A percentile compares a stretch with the other conserved stretches of the same genome.
These are phyloP conservation scores for Sesbania bispinosa DNA, from an alignment of 306 rosid genomes.

Conservation along the genomic window DNA sequence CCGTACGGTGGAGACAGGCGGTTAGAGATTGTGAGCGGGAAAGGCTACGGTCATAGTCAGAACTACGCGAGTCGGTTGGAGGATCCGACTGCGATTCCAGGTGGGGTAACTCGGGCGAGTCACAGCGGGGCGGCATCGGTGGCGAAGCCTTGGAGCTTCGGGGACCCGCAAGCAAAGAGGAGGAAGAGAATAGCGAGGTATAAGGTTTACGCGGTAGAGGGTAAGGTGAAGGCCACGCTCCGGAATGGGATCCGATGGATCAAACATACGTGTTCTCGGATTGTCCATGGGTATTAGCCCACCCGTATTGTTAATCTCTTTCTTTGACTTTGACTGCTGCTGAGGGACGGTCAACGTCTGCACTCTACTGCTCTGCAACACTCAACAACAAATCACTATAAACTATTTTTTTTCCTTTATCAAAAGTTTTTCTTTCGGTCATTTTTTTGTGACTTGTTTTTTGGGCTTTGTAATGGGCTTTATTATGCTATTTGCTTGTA, in stretches of 20 bases:
- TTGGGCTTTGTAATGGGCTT: background rate
- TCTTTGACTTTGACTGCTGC: background rate
- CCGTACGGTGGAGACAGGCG: constrained; percentile 33
- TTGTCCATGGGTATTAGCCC: constrained; percentile 50
- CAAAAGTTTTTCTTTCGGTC: background rate
- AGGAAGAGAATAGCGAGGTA: constrained; percentile 67
- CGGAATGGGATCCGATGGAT: constrained; percentile 70
- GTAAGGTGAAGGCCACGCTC: constrained; percentile 56
- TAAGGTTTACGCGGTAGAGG: constrained; percentile 67
- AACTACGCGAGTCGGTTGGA: background rate
- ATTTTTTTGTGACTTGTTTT: background rate
- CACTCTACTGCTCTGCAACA: too few species aligned
- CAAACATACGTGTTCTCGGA: constrained; percentile 67
- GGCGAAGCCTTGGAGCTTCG: constrained; percentile 53
- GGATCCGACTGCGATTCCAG: constrained; percentile 5
- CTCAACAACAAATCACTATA: too few species aligned
- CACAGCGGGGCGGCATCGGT: constrained; percentile 20
- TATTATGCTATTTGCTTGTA: background rate
- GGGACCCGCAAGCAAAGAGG: constrained; percentile 57
- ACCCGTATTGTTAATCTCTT: background rate
- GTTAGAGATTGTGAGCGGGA: constrained; percentile 69
- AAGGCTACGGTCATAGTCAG: constrained; percentile 37
- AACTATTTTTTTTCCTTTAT: too few species aligned
- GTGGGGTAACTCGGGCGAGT: constrained; percentile 22
- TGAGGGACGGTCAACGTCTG: too few species aligned